Conservation (phyloP, 345 rosid genomes). For the Citrus reticulata region DNA sequence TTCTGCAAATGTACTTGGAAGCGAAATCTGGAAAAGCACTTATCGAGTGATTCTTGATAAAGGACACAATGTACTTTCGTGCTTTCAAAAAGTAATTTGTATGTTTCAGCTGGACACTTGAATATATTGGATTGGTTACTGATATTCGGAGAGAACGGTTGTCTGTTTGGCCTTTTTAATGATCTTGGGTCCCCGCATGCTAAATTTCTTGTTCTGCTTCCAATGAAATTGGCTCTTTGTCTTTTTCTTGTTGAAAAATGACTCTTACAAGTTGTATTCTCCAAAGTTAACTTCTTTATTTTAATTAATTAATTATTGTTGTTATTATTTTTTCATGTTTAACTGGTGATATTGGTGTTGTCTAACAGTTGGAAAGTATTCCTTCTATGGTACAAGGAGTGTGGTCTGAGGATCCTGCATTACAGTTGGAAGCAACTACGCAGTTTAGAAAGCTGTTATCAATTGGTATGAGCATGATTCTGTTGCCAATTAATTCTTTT, state of each 20-base stretch:
- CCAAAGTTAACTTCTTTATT: neutral
- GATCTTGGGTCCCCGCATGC: neutral
- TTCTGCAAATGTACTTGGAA: neutral
- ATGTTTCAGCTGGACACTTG: neutral
- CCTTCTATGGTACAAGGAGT: constrained; percentile 78
- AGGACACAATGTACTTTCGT: neutral
- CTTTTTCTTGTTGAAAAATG: neutral
- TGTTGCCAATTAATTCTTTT: neutral
- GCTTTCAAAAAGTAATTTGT: neutral
- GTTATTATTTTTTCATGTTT: neutral
- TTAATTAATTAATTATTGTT: neutral
- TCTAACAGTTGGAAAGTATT: constrained; percentile 64
- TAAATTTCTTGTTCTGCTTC: neutral
- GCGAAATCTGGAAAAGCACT: neutral
- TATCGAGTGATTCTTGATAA: neutral
- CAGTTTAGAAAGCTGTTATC: constrained; percentile 79
- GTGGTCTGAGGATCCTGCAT: constrained; percentile 55
- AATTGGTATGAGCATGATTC: constrained; percentile 42
- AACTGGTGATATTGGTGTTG: constrained; percentile 16
- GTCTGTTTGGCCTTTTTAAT: neutral
- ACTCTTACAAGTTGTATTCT: neutral
- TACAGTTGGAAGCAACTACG: constrained; percentile 72
- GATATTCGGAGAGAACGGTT: neutral
- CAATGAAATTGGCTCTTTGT: neutral
- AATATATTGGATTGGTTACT: neutral